A percentile compares a stretch with the other conserved stretches of the same genome.
phyloP scores from a whole-genome alignment of 2,329 filamentous ascomycete genomes.

The Aspergillus sp. region DNA sequence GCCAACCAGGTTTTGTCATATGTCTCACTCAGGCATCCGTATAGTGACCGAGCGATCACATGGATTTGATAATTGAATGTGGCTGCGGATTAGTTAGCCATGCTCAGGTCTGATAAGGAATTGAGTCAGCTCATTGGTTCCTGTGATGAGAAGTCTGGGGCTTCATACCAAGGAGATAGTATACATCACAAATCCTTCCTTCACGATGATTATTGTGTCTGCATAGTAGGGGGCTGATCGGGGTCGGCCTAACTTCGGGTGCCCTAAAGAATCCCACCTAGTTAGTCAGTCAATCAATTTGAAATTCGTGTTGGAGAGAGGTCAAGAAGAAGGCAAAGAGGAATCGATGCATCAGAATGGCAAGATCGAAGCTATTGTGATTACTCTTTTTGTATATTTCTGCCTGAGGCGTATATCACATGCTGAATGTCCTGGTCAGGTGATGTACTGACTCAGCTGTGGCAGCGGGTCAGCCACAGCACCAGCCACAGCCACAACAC shows the following conservation, averaged over 20 bases:
- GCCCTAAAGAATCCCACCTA: no score
- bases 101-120: not conserved
- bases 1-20: not conserved
- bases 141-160: not conserved
- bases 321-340: no score
- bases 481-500: constrained; percentile 14
- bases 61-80: not conserved
- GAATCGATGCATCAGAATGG: no score
- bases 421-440: not conserved
- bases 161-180: not conserved
- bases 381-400: no score
- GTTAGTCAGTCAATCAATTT: no score
- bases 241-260: no score
- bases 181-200: not conserved
- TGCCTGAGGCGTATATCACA: not conserved
- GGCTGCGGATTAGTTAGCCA: not conserved
- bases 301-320: no score
- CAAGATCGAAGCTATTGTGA: no score
- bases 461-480: constrained; percentile 13
- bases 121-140: not conserved
- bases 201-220: not conserved
- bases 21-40: not conserved
- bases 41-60: not conserved
- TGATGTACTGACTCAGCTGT: not conserved
- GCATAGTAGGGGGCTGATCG: not conserved